Percentiles rank a stretch among this genome's conserved stretches.
These are phyloP conservation scores for Kodamaea kakaduensis DNA, from an alignment of 805 yeast genomes.

Conservation along the genomic window DNA sequence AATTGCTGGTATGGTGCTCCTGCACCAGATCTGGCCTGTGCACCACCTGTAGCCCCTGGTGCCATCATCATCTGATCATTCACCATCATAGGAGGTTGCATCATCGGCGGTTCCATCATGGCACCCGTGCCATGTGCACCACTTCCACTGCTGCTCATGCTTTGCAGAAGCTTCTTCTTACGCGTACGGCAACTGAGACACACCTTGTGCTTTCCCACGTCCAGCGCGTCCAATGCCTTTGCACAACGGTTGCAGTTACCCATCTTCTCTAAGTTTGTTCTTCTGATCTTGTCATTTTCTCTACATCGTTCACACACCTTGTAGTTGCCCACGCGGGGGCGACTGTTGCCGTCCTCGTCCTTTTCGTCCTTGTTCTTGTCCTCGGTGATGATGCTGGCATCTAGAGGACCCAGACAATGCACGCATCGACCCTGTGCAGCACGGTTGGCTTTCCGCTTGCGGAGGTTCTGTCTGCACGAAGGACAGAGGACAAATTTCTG, in stretches of 20 bases:
- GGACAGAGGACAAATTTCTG: conserved; percentile 57
- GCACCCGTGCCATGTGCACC: conserved; percentile 3
- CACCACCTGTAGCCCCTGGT: background rate
- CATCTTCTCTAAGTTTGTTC: conserved; percentile 51
- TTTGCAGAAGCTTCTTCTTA: conserved; percentile 39
- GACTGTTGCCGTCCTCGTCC: conserved; percentile 17
- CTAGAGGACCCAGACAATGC: conserved; percentile 59
- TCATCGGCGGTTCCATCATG: conserved; percentile 1
- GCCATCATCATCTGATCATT: conserved; percentile 4
- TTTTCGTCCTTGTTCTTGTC: conserved; percentile 16
- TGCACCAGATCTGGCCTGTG: too few species aligned
- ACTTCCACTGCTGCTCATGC: conserved; percentile 7
- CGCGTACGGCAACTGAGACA: conserved; percentile 51
- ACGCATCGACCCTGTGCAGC: conserved; percentile 65
- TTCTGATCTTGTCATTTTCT: conserved; percentile 54
- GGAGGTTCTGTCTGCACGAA: conserved; percentile 50
- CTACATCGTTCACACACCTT: conserved; percentile 68
- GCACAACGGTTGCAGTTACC: conserved; percentile 67
- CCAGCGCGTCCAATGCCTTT: conserved; percentile 40
- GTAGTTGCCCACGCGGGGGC: conserved; percentile 30
- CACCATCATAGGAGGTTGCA: conserved; percentile 3
- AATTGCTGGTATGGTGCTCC: conserved; percentile 9
- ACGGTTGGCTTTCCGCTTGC: conserved; percentile 54
- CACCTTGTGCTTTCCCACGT: conserved; percentile 51
- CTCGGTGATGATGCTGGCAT: conserved; percentile 34